Percentiles rank a stretch among this genome's conserved stretches.
Conservation (phyloP, 768 basidiomycete genomes). For the Inosperma sp. region DNA sequence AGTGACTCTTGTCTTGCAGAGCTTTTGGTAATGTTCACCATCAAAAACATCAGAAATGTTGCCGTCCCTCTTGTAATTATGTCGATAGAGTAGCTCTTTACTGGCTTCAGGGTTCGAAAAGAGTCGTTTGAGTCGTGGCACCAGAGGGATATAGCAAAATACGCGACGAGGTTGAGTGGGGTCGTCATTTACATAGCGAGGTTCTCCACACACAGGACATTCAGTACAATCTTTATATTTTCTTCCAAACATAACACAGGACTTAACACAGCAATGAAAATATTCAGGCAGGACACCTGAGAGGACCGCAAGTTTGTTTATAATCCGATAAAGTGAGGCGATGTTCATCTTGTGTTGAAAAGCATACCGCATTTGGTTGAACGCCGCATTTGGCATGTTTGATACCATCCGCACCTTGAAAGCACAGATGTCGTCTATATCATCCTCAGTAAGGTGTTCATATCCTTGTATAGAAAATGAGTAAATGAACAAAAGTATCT, state of each 20-base stretch:
- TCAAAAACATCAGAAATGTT: slow-evolving; percentile 34
- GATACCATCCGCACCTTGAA: slow-evolving; percentile 15
- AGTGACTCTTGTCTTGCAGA: slow-evolving; percentile 19
- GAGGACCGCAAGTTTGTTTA: slow-evolving; percentile 2
- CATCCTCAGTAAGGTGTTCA: slow-evolving; percentile 4
- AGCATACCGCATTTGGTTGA: slow-evolving; percentile 13
- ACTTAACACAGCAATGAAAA: too few species aligned
- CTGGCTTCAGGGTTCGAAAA: slow-evolving; percentile 17
- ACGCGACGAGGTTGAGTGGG: slow-evolving; percentile 18
- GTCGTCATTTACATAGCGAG: too few species aligned
- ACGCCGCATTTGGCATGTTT: slow-evolving; percentile 15
- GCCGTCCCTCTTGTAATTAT: slow-evolving; percentile 17
- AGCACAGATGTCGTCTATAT: slow-evolving; percentile 10
- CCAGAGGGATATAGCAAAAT: slow-evolving; percentile 33
- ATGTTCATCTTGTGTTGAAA: slow-evolving; percentile 18
- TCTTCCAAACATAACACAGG: too few species aligned
- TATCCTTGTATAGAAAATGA: slow-evolving; percentile 2
- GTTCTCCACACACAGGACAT: too few species aligned
- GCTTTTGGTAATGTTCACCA: slow-evolving; percentile 24
- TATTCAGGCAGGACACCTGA: background rate
- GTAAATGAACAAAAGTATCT: background rate
- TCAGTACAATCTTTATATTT: too few species aligned
- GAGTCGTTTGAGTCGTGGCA: slow-evolving; percentile 17
- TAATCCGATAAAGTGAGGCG: slow-evolving; percentile 17
- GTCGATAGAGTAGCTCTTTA: slow-evolving; percentile 21